Conservation (phyloP, 2,329 filamentous ascomycete genomes). For the Delphinella strobiligena region DNA sequence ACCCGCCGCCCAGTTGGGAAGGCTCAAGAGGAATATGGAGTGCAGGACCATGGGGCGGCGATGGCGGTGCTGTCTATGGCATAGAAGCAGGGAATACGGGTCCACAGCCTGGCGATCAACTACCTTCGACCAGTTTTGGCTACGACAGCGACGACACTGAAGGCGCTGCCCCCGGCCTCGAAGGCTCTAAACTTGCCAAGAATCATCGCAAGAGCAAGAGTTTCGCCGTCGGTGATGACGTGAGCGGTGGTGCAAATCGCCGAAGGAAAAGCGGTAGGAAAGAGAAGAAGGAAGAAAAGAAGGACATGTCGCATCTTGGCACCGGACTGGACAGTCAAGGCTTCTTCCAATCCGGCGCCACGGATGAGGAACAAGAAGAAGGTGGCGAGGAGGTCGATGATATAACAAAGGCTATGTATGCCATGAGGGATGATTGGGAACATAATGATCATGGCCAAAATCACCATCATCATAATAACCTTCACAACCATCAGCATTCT, state of each 20-base stretch:
- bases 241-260: slow-evolving; percentile 16
- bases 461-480: too few relatives aligned
- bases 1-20: slow-evolving; percentile 59
- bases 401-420: too few relatives aligned
- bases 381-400: slow-evolving; percentile 2
- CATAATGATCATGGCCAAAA: too few relatives aligned
- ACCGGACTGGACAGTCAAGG: slow-evolving; percentile 7
- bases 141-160: slow-evolving; percentile 12
- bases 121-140: slow-evolving; percentile 24
- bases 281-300: background rate
- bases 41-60: slow-evolving; percentile 33
- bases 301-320: background rate
- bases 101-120: slow-evolving; percentile 15
- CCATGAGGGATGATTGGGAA: too few relatives aligned
- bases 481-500: too few relatives aligned
- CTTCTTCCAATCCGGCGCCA: slow-evolving; percentile 3
- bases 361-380: slow-evolving; percentile 3
- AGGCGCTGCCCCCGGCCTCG: slow-evolving; percentile 7
- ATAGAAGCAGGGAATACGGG: slow-evolving; percentile 15
- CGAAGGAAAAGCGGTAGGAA: background rate
- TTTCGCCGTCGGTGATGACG: slow-evolving; percentile 94
- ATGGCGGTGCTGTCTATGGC: slow-evolving; percentile 18
- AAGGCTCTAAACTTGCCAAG: slow-evolving; percentile 4
- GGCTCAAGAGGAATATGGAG: slow-evolving; percentile 48
- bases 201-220: slow-evolving; percentile 37